Evolutionary conservation across 2,329 filamentous ascomycete species (phyloP), one percentile per base, ranked within the genome.

Genomic region (Penicillium sclerotiorum): DNA sequence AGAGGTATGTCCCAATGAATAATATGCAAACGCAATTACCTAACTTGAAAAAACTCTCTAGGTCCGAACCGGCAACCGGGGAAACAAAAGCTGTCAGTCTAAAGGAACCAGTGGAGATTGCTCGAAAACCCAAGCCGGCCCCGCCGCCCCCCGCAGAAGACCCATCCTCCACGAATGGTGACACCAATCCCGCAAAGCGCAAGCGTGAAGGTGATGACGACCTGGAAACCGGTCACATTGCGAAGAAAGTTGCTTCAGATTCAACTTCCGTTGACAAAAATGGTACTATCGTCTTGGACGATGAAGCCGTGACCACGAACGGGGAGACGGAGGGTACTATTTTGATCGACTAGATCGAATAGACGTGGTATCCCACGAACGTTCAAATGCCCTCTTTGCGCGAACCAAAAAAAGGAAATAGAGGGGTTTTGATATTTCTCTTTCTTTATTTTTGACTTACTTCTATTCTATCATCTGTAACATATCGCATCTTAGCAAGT

Each of bases 251-350:
- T 25, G 69, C 68, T 5, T 67, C 63, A 18, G 60, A 66, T 3
- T 59, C 66, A 1, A 60, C 63, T 1, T 69, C 72, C 21, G 75
- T 78, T 33, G 75, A 75, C 73, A 33, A 75, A 37, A 58, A 57
- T n/a, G 52, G 67, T 25, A 64, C 65, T 12, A 73, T 76, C 27
- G 59, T 73, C 36, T 47, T 86, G 11, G 80, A 82, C 41, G 80
- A 76, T 45, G 63, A 68, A 2, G 32, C 12, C 7, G 32, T 13
- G 8, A 15, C 30, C 30, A 15, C 25, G 11, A 6, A 33, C 5
- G 7, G 13, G 8, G n/a, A 8, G n/a, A 73, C 69, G n/a, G 77
- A 75, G 46, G 85, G 85, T 18, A 80, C 83, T 17, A 89, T 89
- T 59, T 63, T 88, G 52, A 89, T 90, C 64, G 73, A 86, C 66